These are phyloP conservation scores for Rhodomyrtus tomentosa DNA, from an alignment of 345 rosid genomes.

Conservation along the genomic window DNA sequence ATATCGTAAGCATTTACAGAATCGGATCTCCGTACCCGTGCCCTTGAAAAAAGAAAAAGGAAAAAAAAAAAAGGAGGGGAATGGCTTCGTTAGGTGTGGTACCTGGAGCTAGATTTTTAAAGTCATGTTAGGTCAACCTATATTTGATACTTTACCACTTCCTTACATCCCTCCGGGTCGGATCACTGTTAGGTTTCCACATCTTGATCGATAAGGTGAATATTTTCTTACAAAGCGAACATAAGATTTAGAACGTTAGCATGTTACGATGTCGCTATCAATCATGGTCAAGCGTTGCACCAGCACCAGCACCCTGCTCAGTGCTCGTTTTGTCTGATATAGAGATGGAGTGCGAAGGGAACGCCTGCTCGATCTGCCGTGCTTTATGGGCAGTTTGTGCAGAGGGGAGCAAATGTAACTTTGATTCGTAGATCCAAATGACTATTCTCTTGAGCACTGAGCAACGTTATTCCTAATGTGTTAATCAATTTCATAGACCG, in stretches of 20 bases:
- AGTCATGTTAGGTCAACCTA: not conserved
- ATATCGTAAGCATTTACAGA: not conserved
- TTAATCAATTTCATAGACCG: not conserved
- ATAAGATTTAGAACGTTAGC: not conserved
- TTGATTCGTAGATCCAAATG: not conserved
- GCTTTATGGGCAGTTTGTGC: not conserved
- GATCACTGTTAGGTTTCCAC: not conserved
- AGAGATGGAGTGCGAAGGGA: not conserved
- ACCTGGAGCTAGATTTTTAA: not conserved
- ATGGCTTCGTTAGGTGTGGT: not conserved
- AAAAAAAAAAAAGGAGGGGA: not conserved
- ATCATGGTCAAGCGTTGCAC: not conserved
- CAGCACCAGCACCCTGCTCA: not conserved
- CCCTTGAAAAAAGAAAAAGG: not conserved
- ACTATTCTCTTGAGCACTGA: not conserved
- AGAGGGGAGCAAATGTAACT: not conserved
- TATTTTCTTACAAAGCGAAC: not conserved
- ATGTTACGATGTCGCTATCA: not conserved
- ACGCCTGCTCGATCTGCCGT: not conserved
- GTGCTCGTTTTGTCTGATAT: not conserved
- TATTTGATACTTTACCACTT: not conserved
- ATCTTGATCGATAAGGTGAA: not conserved
- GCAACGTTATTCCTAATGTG: not conserved
- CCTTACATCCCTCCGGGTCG: not conserved
- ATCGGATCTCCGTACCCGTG: too few relatives aligned